These are phyloP conservation scores for Pythium sp. DNA, from an alignment of 352 stramenopile genomes.

Conservation along the genomic window DNA sequence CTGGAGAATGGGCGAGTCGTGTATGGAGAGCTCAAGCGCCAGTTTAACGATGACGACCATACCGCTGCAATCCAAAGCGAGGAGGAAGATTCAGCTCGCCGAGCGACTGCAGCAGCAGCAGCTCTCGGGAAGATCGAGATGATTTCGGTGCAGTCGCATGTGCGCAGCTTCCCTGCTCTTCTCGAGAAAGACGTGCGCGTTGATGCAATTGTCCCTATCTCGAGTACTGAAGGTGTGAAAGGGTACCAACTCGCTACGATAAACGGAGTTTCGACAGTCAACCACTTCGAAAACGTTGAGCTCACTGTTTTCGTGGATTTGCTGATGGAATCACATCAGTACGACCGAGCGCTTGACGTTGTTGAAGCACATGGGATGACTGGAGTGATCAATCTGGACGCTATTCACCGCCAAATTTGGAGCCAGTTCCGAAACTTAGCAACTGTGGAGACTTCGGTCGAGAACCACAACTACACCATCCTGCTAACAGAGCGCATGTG, in stretches of 20 bases:
- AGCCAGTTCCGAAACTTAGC: slow-evolving; percentile 30
- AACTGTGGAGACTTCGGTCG: slow-evolving; percentile 3
- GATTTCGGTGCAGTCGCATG: slow-evolving; percentile 3
- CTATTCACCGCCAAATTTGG: slow-evolving; percentile 54
- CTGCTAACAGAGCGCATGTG: slow-evolving; percentile 9
- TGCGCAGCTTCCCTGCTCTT: not conserved
- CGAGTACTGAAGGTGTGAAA: not conserved
- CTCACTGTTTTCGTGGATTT: slow-evolving; percentile 35
- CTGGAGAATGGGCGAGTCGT: slow-evolving; percentile 8
- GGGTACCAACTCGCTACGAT: slow-evolving; percentile 18
- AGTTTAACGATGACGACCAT: not conserved
- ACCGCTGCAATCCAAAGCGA: not conserved
- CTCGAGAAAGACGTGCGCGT: not conserved
- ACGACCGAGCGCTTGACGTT: slow-evolving; percentile 37
- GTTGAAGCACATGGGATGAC: slow-evolving; percentile 18
- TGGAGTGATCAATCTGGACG: slow-evolving; percentile 30
- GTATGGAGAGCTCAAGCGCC: slow-evolving; percentile 12
- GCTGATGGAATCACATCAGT: slow-evolving; percentile 32
- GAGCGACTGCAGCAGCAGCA: not conserved
- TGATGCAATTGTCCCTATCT: slow-evolving; percentile 3
- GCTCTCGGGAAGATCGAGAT: slow-evolving; percentile 1
- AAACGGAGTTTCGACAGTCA: slow-evolving; percentile 17
- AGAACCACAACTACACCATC: not conserved
- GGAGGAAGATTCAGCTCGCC: not conserved
- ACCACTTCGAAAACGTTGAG: slow-evolving; percentile 20